Evolutionary conservation across 1,139 yeast species (phyloP).

Genomic region (Blastobotrys ciferrii): DNA sequence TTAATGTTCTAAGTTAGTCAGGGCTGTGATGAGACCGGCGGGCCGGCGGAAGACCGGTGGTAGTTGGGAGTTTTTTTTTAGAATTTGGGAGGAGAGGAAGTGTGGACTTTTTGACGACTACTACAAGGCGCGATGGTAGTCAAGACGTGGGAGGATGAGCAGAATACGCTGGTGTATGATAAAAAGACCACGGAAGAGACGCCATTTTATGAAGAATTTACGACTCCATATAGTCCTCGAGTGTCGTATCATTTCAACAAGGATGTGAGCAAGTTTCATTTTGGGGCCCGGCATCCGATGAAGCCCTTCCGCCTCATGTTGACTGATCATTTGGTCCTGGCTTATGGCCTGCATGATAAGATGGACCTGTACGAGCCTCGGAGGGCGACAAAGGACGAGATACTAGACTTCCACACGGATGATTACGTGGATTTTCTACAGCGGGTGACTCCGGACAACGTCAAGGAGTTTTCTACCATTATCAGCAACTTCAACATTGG

Average conservation of each 20-base stretch:
- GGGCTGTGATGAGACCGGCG: too few species aligned
- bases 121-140: constrained; percentile 26
- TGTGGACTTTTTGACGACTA: neutral
- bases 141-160: constrained; percentile 28
- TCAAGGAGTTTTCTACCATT: constrained; percentile 56
- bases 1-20: too few species aligned
- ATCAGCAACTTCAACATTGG: constrained; percentile 86
- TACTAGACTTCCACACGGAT: constrained; percentile 76
- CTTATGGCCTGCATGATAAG: constrained; percentile 79
- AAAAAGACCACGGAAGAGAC: constrained; percentile 53
- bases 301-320: constrained; percentile 94
- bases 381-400: constrained; percentile 75
- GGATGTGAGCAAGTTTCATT: constrained; percentile 74
- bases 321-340: constrained; percentile 85
- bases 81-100: too few species aligned
- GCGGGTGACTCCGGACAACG: constrained; percentile 75
- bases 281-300: constrained; percentile 95
- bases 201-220: constrained; percentile 53
- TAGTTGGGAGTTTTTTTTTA: too few species aligned
- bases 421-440: constrained; percentile 83
- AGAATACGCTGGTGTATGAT: constrained; percentile 43
- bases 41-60: too few species aligned
- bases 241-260: constrained; percentile 91
- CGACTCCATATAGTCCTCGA: constrained; percentile 35
- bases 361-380: constrained; percentile 90